Base-by-base conservation (phyloP, 352 stramenopile species). In the Phytophthora sansomeana region DNA sequence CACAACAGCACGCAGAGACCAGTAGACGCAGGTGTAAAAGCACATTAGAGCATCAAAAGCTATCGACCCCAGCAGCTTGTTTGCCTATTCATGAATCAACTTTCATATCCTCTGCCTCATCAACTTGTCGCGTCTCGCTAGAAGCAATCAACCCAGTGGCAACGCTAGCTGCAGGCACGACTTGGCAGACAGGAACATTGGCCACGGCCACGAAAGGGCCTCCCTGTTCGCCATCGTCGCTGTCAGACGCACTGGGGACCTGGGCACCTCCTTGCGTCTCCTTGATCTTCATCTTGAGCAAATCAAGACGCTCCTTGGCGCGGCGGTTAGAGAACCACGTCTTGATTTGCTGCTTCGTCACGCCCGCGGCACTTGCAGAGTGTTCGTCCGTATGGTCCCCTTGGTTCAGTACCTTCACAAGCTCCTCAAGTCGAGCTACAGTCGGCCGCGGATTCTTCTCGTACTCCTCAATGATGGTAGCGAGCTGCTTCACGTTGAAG, bases 401-500 rank as follows among this genome's bases (percentile, higher is more conserved):
- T 56, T 87, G 75, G 66, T 95, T 95, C 58, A 95, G 52, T 4
- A 91, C 75, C 46, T 80, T 77, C 52, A 90, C 69, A 33, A 95
- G 63, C 55, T 93, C 83, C 48, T 91, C 83, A 47, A 95, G 59
- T 48, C 87, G 84, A 24, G 79, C 58, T 13, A 80, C 72, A 36
- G 67, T 90, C 21, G 87, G 87, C 3, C 80, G 77, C 24, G 85
- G 80, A 46, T 90, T 94, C 71, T 92, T 91, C 66, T 93, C 87
- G 55, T 94, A 95, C 62, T 91, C 83, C 58, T 93, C 87, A 44
- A 93, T 91, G 35, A 95, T 90, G 36, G 82, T 91, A 19, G 83
- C 83, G 7, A 95, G 74, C 69, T 95, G 87, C 63, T 94, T 93
- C 30, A 94, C 80, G 53, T 93, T 95, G 39, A 93, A 95, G 54